Percentiles rank a stretch among this genome's conserved stretches.
phyloP scores from a whole-genome alignment of 805 yeast genomes.

The Yamadazyma akitaensis region DNA sequence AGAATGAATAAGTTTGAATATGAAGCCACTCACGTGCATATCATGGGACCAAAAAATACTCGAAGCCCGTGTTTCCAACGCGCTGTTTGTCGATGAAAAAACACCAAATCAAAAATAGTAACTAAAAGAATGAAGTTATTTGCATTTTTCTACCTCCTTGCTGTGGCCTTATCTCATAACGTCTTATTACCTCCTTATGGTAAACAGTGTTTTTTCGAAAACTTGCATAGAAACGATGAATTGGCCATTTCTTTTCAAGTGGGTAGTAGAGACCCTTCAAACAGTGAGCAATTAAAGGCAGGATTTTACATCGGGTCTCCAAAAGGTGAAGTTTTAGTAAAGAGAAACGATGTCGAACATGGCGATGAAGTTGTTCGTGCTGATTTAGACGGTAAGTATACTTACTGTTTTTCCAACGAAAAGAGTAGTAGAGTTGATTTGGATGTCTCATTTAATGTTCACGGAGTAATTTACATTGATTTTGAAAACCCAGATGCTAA shows the following conservation, averaged over 20 bases:
- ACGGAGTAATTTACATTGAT: constrained; percentile 86
- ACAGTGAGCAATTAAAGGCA: constrained; percentile 59
- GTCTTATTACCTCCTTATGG: constrained; percentile 81
- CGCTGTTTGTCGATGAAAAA: neutral
- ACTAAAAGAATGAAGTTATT: constrained; percentile 10
- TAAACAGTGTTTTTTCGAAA: constrained; percentile 84
- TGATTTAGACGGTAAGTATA: constrained; percentile 64
- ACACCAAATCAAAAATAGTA: neutral
- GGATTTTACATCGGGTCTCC: constrained; percentile 56
- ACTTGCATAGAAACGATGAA: constrained; percentile 77
- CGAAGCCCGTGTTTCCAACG: neutral
- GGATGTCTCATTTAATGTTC: constrained; percentile 93
- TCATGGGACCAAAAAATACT: neutral
- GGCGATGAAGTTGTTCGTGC: constrained; percentile 76
- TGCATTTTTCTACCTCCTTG: constrained; percentile 13
- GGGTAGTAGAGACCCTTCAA: constrained; percentile 79
- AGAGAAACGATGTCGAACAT: constrained; percentile 60
- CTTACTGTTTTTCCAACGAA: constrained; percentile 91
- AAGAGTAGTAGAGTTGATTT: constrained; percentile 66
- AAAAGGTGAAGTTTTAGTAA: constrained; percentile 46
- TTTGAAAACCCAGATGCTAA: constrained; percentile 71
- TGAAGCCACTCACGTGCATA: neutral
- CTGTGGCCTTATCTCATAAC: constrained; percentile 58
- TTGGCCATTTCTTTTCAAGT: constrained; percentile 88
- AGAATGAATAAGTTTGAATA: neutral